Base-by-base conservation (phyloP, 352 stramenopile species). In the Albugo laibachii region DNA sequence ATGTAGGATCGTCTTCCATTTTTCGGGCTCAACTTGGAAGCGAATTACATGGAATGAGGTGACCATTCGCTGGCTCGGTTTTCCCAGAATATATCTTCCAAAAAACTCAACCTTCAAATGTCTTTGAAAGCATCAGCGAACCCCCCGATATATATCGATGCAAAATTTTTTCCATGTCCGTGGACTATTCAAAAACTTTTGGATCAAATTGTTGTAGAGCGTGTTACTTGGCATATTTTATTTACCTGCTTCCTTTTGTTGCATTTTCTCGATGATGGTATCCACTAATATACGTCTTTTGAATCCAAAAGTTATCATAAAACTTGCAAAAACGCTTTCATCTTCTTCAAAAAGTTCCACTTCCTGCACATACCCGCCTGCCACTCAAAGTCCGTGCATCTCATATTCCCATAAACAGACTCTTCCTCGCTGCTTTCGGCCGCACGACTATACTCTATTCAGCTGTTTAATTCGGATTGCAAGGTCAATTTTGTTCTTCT, bases 51-150 rank as follows among this genome's bases (percentile, higher is more conserved):
- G 10, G 94, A 92, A 52, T 98, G 93, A 15, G 93, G 92, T 11
- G 95, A 98, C 95, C 95, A 99, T 57, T 82, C 52, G 98, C 93
- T 2, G 95, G 95, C 48, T 73, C 80, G 19, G 95, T 99, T 40
- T 99, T 73, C 74, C n/a, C 94, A 99, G 50, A 99, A 60, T 58
- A 93, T 91, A 51, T 92, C 93, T 55, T 99, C 96, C 96, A 95
- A 99, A 66, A 99, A 98, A 53, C 74, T 93, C 42, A 99, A 61
- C 18, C 87, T 96, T 15, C 95, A 95, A 52, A 99, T 97, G 34
- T 99, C 96, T 73, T 99, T 99, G 70, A 99, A 99, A n/a, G 95
- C 95, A 69, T 99, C 6, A 95, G 95, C 37, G 99, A 67, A 62
- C 99, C 99, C 44, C 95, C 96, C 4, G 88, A 92, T 40, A 87